Evolutionary conservation across 78 protist species (phyloP), one percentile per base, ranked within the genome.

Genomic region (Salpingoeca rosetta): DNA sequence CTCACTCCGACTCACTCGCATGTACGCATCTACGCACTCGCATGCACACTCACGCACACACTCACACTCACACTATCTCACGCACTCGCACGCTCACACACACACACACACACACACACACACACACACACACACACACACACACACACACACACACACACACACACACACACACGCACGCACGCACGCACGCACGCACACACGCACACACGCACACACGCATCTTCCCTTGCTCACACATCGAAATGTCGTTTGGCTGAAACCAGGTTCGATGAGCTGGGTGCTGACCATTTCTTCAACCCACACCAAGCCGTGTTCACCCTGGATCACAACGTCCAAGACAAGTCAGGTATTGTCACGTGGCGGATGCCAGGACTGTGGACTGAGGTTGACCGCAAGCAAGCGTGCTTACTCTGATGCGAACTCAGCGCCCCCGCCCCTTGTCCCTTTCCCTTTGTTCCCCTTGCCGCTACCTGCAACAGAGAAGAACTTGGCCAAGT

Each of bases 281-380:
- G 65, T 0, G 77, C 12, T 40, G 22, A 24, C 74, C 80, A 31
- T 25, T 2, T 87, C 26, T 17, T 2, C 41, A 73, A 82, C 36
- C 45, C 90, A 28, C 31, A 36, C 28, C 94, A 92, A 72, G 80
- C 85, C 35, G 91, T 92, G 39, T 86, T 89, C 57, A 81, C 87
- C 27, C 85, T 92, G 24, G 94, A 92, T 44, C 94, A 92, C 89
- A 83, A 92, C 87, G 92, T 92, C 2, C 94, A 92, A 37, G 86
- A 91, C 76, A 78, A 43, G 76, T 25, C 44, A 0, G n/a, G n/a
- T n/a, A n/a, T n/a, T n/a, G n/a, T n/a, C n/a, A n/a, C n/a, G n/a
- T n/a, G n/a, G n/a, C n/a, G n/a, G n/a, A n/a, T n/a, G n/a, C n/a
- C n/a, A n/a, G n/a, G n/a, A n/a, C n/a, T n/a, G n/a, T n/a, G n/a